Conservation (phyloP, 208 protist species). For the Angomonas desouzai region DNA sequence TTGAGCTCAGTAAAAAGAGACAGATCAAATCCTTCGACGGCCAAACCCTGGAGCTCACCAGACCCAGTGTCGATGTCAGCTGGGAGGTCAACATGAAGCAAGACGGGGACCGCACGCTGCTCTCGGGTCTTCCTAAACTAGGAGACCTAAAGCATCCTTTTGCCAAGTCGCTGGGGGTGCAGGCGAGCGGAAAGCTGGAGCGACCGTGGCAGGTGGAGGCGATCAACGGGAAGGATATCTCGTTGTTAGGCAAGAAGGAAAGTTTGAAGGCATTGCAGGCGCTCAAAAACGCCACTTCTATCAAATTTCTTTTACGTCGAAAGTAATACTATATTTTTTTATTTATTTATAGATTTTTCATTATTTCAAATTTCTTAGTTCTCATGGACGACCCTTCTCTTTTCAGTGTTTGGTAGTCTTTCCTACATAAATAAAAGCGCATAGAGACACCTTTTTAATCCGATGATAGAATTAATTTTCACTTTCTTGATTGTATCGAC, state of each 20-base stretch:
- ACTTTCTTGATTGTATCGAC: too few species aligned
- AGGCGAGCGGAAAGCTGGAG: conserved; percentile 27
- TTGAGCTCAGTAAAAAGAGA: conserved; percentile 25
- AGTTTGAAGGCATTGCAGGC: conserved; percentile 36
- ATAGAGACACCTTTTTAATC: too few species aligned
- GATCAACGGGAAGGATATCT: conserved; percentile 56
- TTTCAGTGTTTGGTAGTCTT: too few species aligned
- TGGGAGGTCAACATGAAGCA: conserved; percentile 56
- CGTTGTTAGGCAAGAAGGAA: conserved; percentile 19
- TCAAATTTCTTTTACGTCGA: conserved; percentile 5
- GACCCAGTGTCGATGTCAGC: conserved; percentile 18
- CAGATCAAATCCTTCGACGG: conserved; percentile 38
- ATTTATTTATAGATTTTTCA: conserved; percentile 6
- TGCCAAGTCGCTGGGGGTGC: conserved; percentile 31
- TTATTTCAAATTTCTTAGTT: too few species aligned
- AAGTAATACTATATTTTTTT: conserved; percentile 4
- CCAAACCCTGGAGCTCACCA: conserved; percentile 22
- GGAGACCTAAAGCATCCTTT: conserved; percentile 25
- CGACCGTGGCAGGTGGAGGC: conserved; percentile 36
- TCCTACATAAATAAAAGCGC: too few species aligned
- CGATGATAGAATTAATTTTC: too few species aligned
- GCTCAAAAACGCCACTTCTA: conserved; percentile 12
- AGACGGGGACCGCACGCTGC: conserved; percentile 33
- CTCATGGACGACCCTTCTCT: too few species aligned
- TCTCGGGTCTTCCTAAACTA: conserved; percentile 43